Percentiles rank a stretch among this genome's conserved stretches.
These are phyloP conservation scores for Saposhnikovia divaricata DNA, from an alignment of 129 eudicot genomes.

Conservation along the genomic window DNA sequence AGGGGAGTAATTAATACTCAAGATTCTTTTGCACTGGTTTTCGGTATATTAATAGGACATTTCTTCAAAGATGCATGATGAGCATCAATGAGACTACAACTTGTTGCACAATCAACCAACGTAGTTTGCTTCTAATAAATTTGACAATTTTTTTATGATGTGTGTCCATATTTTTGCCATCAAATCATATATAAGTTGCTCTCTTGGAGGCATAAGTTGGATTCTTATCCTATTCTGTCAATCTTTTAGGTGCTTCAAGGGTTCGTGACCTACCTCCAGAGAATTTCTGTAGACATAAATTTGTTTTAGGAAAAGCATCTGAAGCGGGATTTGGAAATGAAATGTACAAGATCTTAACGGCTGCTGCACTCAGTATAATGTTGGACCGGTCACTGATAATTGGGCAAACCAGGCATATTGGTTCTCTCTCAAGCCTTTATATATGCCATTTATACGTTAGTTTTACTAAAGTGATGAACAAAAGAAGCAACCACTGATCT, in stretches of 20 bases:
- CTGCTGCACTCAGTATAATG: slow-evolving; percentile 80
- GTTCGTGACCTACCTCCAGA: slow-evolving; percentile 63
- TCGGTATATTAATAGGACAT: not conserved
- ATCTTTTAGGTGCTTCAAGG: slow-evolving; percentile 67
- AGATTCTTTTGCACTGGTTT: not conserved
- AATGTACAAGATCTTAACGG: slow-evolving; percentile 83
- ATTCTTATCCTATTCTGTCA: slow-evolving; percentile 8
- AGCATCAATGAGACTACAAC: not conserved
- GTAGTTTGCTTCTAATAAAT: not conserved
- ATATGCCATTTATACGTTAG: slow-evolving; percentile 13
- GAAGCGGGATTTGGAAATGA: slow-evolving; percentile 96
- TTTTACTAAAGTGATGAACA: slow-evolving; percentile 10
- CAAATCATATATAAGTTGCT: not conserved
- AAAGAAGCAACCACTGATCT: not conserved
- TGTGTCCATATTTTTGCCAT: not conserved
- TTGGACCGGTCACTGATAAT: slow-evolving; percentile 84
- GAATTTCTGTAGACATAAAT: slow-evolving; percentile 68
- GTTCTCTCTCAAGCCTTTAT: slow-evolving; percentile 89
- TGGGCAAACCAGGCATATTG: slow-evolving; percentile 99
- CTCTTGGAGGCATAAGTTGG: slow-evolving; percentile 4
- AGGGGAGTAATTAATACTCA: not conserved
- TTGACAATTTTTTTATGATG: not conserved
- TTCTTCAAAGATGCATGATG: not conserved
- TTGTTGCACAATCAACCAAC: not conserved
- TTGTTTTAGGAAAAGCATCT: slow-evolving; percentile 89